phyloP scores from a whole-genome alignment of 208 protist genomes.

The Acanthamoeba healyi region DNA sequence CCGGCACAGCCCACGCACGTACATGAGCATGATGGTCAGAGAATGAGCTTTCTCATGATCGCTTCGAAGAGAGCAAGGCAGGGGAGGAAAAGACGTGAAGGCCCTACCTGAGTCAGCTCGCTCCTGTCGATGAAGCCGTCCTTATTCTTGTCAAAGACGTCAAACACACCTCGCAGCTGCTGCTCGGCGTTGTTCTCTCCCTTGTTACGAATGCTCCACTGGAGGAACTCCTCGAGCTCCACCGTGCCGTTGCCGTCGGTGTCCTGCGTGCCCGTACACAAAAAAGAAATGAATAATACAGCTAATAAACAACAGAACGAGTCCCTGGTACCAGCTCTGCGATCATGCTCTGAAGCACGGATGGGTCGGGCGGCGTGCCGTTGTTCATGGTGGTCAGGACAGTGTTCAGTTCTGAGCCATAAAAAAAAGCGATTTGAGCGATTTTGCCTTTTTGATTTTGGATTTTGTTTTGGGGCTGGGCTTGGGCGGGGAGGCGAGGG shows the following conservation, averaged over 20 bases:
- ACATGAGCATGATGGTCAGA: background rate
- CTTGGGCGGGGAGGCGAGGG: background rate
- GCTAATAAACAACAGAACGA: background rate
- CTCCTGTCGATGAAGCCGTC: constrained; percentile 32
- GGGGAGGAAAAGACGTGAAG: background rate
- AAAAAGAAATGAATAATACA: background rate
- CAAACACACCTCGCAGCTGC: constrained; percentile 24
- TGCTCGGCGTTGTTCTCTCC: background rate
- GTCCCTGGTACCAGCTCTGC: background rate
- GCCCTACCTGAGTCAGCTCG: constrained; percentile 1
- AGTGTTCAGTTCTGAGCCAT: background rate
- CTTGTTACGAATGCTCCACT: constrained; percentile 39
- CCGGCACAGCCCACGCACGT: background rate
- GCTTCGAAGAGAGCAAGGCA: no score
- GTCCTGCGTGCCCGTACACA: background rate
- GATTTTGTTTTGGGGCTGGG: no score
- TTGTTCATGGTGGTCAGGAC: constrained; percentile 21
- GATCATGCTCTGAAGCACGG: constrained; percentile 1
- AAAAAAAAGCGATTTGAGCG: no score
- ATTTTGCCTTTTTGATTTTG: no score
- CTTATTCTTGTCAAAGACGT: constrained; percentile 31
- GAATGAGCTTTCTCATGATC: no score
- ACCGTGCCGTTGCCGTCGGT: constrained; percentile 26
- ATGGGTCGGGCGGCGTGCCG: background rate
- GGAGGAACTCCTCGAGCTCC: constrained; percentile 21